Evolutionary conservation across 805 yeast genomes (phyloP).

Genomic region (Yarrowia divulgata): DNA sequence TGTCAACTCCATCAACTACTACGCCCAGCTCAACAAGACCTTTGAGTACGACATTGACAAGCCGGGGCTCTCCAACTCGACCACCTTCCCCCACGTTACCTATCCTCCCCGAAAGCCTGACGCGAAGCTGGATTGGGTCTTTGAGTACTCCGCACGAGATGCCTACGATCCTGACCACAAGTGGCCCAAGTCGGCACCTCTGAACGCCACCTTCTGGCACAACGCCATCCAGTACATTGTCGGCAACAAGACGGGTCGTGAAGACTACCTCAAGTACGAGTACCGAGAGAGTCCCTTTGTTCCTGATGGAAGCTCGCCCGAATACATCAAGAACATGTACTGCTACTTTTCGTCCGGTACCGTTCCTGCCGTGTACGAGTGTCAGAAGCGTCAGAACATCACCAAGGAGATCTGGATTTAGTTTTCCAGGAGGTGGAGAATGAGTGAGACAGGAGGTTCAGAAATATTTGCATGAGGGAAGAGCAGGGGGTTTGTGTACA

Average conservation of each 20-base stretch:
- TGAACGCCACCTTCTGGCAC: constrained; percentile 75
- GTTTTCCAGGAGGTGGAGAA: not conserved
- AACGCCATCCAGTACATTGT: constrained; percentile 36
- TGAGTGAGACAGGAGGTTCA: not conserved
- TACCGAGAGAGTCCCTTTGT: constrained; percentile 63
- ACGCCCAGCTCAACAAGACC: constrained; percentile 63
- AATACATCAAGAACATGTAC: constrained; percentile 52
- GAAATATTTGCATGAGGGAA: constrained; percentile 16
- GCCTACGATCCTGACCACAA: constrained; percentile 58
- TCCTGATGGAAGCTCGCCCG: constrained; percentile 55
- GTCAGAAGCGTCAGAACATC: constrained; percentile 41
- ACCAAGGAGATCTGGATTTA: constrained; percentile 36
- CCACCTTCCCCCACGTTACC: constrained; percentile 15
- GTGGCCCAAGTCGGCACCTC: constrained; percentile 66
- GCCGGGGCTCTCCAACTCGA: constrained; percentile 23
- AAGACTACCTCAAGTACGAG: constrained; percentile 56
- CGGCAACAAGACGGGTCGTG: constrained; percentile 51
- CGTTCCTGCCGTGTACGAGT: constrained; percentile 45
- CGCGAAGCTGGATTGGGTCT: constrained; percentile 63
- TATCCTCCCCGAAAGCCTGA: constrained; percentile 42
- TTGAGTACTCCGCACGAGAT: constrained; percentile 57
- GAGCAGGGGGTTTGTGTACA: not conserved
- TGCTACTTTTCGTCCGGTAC: constrained; percentile 51
- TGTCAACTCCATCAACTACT: constrained; percentile 66
- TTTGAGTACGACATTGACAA: constrained; percentile 47